A percentile compares a stretch with the other conserved stretches of the same genome.
phyloP scores from a whole-genome alignment of 164 flowering plant genomes.

The Aristolochia fimbriata region DNA sequence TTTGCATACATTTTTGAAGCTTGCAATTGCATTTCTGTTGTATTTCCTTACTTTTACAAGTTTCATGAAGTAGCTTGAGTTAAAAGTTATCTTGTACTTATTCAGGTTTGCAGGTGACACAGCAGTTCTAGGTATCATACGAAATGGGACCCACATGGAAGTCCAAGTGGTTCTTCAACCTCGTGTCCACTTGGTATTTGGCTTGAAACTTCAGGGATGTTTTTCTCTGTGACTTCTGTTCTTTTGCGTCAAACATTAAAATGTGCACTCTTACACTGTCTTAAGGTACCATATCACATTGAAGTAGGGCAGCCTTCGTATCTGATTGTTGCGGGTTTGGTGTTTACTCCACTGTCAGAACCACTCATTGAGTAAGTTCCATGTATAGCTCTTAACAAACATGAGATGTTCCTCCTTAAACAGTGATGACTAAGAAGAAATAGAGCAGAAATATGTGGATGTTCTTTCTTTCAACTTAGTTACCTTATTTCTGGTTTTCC shows the following conservation, averaged over 20 bases:
- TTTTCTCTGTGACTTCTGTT: not conserved
- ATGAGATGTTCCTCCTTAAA: not conserved
- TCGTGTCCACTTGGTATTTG: conserved; percentile 77
- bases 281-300: conserved; percentile 84
- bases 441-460: no score
- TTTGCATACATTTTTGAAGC: not conserved
- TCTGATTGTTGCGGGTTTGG: conserved; percentile 83
- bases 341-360: conserved; percentile 96
- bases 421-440: no score
- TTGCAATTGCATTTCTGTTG: not conserved
- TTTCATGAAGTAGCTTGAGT: not conserved
- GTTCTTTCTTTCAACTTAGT: not conserved
- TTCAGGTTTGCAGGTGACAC: conserved; percentile 87
- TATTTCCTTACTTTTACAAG: not conserved
- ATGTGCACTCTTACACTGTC: not conserved
- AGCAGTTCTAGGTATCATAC: conserved; percentile 79
- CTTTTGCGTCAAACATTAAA: not conserved
- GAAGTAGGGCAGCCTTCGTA: conserved; percentile 94
- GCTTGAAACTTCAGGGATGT: not conserved
- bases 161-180: conserved; percentile 59
- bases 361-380: conserved; percentile 83
- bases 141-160: conserved; percentile 58
- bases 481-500: not conserved
- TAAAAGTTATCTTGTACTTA: not conserved
- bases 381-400: not conserved